These are phyloP conservation scores for Hypomyces perniciosus DNA, from an alignment of 2,329 filamentous ascomycete species.

Conservation along the genomic window DNA sequence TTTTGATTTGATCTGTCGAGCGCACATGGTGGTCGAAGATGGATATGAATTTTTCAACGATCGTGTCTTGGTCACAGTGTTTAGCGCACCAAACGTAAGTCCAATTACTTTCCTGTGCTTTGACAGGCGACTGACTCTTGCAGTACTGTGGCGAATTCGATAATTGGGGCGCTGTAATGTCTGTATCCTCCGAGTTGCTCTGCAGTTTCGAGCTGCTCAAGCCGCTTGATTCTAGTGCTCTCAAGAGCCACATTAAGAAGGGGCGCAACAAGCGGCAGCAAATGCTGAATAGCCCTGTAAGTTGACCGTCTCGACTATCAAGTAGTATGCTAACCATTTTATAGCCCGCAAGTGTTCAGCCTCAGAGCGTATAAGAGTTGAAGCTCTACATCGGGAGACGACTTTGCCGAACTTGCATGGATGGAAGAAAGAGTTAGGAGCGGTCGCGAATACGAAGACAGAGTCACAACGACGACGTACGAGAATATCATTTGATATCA, in stretches of 20 bases:
- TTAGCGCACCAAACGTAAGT: conserved; percentile 93
- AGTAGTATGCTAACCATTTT: conserved; percentile 8
- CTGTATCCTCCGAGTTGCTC: conserved; percentile 83
- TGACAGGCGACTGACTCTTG: conserved; percentile 20
- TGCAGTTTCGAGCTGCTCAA: conserved; percentile 98
- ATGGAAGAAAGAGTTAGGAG: too few relatives aligned
- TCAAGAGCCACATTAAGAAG: conserved; percentile 99
- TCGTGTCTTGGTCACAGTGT: conserved; percentile 89
- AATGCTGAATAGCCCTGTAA: conserved; percentile 92
- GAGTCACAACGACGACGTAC: too few relatives aligned
- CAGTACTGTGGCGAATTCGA: conserved; percentile 98
- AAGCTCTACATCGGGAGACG: too few relatives aligned
- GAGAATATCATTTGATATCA: neutral
- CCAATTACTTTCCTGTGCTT: neutral
- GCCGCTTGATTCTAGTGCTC: conserved; percentile 86
- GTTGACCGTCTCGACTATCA: conserved; percentile 31
- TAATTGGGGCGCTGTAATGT: conserved; percentile 99
- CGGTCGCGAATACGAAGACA: too few relatives aligned
- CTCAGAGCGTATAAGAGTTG: conserved; percentile 45
- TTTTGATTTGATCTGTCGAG: conserved; percentile 93
- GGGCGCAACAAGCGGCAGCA: conserved; percentile 89
- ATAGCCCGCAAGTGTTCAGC: conserved; percentile 50
- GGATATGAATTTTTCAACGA: conserved; percentile 99
- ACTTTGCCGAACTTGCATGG: too few relatives aligned
- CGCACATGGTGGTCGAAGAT: conserved; percentile 99